Evolutionary conservation across 2,329 filamentous ascomycete genomes (phyloP), one percentile per base, ranked within the genome.

Genomic region (Trichoderma sp.): DNA sequence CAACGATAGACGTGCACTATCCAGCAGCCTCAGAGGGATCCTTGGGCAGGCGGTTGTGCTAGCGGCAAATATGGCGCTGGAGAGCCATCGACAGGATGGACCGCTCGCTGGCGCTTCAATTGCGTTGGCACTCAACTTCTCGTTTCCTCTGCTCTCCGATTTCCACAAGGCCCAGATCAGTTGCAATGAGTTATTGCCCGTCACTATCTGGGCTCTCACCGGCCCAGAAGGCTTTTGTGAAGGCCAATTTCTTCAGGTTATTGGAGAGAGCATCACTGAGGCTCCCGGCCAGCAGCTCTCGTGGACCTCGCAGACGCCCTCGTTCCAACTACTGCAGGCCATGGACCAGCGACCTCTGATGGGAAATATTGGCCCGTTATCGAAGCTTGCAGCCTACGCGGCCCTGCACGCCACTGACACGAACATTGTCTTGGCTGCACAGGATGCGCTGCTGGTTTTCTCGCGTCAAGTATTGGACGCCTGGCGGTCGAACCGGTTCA

Each of bases 401-500:
- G 85, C 91, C 9, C 86, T 90, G 76, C 84, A 89, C 65, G 87
- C 87, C 1, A 76, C 76, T 1, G 81, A 86, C 69, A 79, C 84
- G 0, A 73, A 76, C 0, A 76, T 79, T 7, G 86, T 90, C 62
- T 81, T 91, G 73, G 78, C 81, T 14, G 82, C 81, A 2, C 85
- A 87, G 51, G 91, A 93, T 72, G 86, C 90, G 39, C 82, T 97
- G 14, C 82, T 91, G 9, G 86, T 85, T 6, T 94, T 97, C 76
- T 87, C 90, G 0, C 85, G 87, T 30, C 89, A 86, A 4, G 80
- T 97, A 7, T 84, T 91, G 60, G 87, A 89, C 2, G 90, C 91
- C 73, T 97, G 94, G 94, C 87, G 89, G 39, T 87, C 89, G 73
- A 93, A 89, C 78, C 91, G 91, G 70, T 84, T 97, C 51, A 94